phyloP scores from a whole-genome alignment of 2,329 filamentous ascomycete genomes.

The Pyricularia pennisetigena region DNA sequence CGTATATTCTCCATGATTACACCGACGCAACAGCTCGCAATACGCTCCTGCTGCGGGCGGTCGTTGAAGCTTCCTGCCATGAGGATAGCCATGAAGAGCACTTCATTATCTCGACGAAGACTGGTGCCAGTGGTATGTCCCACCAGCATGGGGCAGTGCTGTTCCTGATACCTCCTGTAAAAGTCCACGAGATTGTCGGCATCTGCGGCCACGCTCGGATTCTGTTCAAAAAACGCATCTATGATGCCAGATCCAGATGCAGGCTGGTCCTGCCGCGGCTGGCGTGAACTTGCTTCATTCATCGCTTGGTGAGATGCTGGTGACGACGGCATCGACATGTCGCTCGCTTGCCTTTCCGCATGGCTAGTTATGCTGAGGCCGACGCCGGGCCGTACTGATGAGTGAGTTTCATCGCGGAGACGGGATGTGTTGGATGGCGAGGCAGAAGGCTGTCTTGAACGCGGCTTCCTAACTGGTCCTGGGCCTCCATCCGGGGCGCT shows the following conservation, averaged over 20 bases:
- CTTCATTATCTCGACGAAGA: not conserved
- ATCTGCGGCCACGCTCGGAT: not conserved
- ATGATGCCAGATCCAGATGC: not conserved
- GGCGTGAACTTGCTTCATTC: not conserved
- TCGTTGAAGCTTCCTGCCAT: constrained; percentile 1
- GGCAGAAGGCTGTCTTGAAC: not conserved
- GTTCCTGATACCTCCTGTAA: not conserved
- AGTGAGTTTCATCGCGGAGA: not conserved
- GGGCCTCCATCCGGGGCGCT: not conserved
- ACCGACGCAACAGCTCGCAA: not conserved
- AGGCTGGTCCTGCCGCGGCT: not conserved
- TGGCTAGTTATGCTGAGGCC: not conserved
- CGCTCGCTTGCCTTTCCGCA: not conserved
- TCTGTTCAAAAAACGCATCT: not conserved
- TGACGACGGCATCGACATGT: not conserved
- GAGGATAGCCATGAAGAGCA: not conserved
- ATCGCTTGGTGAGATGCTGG: not conserved
- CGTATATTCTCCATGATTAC: not conserved
- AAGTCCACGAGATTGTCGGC: not conserved
- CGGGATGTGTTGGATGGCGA: not conserved
- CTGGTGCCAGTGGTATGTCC: not conserved
- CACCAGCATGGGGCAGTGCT: not conserved
- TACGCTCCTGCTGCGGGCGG: not conserved
- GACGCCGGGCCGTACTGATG: not conserved
- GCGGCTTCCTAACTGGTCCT: not conserved